Evolutionary conservation across 2,329 filamentous ascomycete species (phyloP).

Genomic region (Xylaria digitata): DNA sequence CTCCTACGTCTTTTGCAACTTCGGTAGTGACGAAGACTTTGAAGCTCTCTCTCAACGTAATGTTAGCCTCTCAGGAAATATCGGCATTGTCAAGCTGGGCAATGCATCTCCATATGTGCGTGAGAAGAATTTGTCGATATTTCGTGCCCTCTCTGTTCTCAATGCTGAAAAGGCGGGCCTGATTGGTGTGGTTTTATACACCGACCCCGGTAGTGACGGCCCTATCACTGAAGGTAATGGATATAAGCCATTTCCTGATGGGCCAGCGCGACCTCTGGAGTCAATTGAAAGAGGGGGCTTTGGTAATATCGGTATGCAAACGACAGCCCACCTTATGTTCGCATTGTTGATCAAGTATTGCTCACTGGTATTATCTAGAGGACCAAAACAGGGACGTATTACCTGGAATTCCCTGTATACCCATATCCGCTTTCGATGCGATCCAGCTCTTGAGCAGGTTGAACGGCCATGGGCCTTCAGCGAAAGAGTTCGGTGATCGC

Average conservation of each 20-base stretch:
- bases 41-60: constrained; percentile 17
- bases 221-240: constrained; percentile 20
- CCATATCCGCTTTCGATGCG: constrained; percentile 15
- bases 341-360: no score
- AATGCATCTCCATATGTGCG: constrained; percentile 21
- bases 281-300: constrained; percentile 19
- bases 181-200: constrained; percentile 13
- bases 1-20: constrained; percentile 23
- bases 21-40: constrained; percentile 17
- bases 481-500: constrained; percentile 1
- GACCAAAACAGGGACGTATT: neutral
- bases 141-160: constrained; percentile 8
- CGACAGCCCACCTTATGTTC: no score
- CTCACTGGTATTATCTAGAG: constrained; percentile 12
- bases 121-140: constrained; percentile 3
- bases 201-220: constrained; percentile 20
- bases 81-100: constrained; percentile 13
- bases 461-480: constrained; percentile 18
- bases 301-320: constrained; percentile 19
- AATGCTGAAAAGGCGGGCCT: constrained; percentile 11
- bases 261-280: constrained; percentile 13
- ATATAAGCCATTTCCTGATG: constrained; percentile 19
- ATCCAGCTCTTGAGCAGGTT: constrained; percentile 19
- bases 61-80: constrained; percentile 11
- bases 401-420: constrained; percentile 18